Evolutionary conservation across 1,284 basidiomycete genomes (phyloP).

Genomic region (Tylopilus orsonianus): DNA sequence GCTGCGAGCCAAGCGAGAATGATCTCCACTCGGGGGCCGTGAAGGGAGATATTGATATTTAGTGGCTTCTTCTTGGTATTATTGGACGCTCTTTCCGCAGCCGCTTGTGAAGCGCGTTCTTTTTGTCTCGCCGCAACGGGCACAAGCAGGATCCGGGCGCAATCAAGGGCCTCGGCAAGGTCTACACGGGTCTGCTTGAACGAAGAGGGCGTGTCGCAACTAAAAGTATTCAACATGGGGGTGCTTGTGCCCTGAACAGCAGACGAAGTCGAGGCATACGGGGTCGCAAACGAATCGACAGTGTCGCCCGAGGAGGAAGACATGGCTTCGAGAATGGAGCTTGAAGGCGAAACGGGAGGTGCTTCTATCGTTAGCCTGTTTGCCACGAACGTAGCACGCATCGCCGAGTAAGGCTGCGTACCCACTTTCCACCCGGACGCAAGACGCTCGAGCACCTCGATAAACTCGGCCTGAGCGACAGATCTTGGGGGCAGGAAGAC

Average conservation of each 20-base stretch:
- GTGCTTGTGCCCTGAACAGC: constrained; percentile 14
- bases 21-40: constrained; percentile 80
- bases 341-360: constrained; percentile 31
- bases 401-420: constrained; percentile 51
- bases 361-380: constrained; percentile 47
- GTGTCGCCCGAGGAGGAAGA: constrained; percentile 28
- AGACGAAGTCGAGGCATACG: constrained; percentile 24
- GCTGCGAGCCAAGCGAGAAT: constrained; percentile 79
- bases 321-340: constrained; percentile 21
- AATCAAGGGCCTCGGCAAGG: constrained; percentile 54
- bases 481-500: constrained; percentile 80
- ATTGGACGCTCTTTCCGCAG: constrained; percentile 46
- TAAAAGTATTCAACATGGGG: constrained; percentile 12
- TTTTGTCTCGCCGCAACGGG: constrained; percentile 62
- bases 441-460: constrained; percentile 76
- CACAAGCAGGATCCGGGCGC: constrained; percentile 63
- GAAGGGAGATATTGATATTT: constrained; percentile 76
- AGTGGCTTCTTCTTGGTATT: constrained; percentile 53
- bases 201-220: constrained; percentile 17
- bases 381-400: constrained; percentile 36
- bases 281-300: constrained; percentile 13
- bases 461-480: constrained; percentile 82
- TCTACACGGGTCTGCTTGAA: constrained; percentile 36
- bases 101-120: constrained; percentile 50
- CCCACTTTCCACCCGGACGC: constrained; percentile 68